Evolutionary conservation across 805 yeast genomes (phyloP).

Genomic region (Ogataea pini): DNA sequence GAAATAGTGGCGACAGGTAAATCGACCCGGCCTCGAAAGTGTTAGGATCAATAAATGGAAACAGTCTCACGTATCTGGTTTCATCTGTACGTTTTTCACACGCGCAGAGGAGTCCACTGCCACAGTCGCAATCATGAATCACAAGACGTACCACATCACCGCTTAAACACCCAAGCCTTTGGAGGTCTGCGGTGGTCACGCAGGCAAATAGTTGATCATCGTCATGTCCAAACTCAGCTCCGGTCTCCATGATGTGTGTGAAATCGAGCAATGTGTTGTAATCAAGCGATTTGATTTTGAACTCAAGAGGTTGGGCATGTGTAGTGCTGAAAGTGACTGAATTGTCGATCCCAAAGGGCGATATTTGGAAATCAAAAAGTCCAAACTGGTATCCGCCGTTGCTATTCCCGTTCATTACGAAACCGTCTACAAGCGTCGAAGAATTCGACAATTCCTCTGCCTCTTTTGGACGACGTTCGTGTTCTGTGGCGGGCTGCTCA

Average conservation of each 20-base stretch:
- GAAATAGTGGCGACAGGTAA: conserved; percentile 64
- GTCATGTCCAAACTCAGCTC: conserved; percentile 33
- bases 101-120: conserved; percentile 20
- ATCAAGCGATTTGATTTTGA: conserved; percentile 12
- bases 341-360: conserved; percentile 19
- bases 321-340: conserved; percentile 14
- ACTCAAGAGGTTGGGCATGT: conserved; percentile 12
- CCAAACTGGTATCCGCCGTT: background rate
- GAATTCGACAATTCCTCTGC: conserved; percentile 11
- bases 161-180: conserved; percentile 60
- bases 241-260: conserved; percentile 20
- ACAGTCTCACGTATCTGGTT: conserved; percentile 41
- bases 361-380: conserved; percentile 13
- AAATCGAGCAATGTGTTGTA: conserved; percentile 16
- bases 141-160: conserved; percentile 60
- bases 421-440: conserved; percentile 11
- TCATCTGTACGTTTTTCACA: conserved; percentile 14
- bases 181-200: conserved; percentile 50
- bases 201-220: conserved; percentile 50
- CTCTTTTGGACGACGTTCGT: background rate
- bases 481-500: background rate
- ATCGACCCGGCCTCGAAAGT: conserved; percentile 40
- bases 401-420: background rate
- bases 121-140: conserved; percentile 18
- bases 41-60: conserved; percentile 68